Percentiles rank a stretch among this genome's conserved stretches.
Conservation (phyloP, 768 basidiomycete species). For the Podaxis sp. region DNA sequence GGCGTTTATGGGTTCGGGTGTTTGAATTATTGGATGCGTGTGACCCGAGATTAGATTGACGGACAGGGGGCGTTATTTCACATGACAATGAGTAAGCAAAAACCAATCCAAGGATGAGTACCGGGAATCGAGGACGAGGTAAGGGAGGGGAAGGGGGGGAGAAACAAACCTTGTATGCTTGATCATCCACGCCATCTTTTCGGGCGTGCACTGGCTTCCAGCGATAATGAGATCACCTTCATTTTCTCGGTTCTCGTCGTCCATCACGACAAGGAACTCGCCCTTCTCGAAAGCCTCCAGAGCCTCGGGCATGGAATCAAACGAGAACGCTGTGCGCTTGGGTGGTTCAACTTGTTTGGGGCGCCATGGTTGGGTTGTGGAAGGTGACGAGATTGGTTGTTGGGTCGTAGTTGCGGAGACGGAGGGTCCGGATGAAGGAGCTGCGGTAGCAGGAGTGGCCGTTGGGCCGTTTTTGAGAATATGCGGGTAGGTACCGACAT, state of each 20-base stretch:
- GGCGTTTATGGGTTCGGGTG: background rate
- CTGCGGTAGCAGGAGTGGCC: slow-evolving; percentile 15
- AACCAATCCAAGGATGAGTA: background rate
- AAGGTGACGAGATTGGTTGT: slow-evolving; percentile 4
- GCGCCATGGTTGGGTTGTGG: slow-evolving; percentile 28
- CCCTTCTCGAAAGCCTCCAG: slow-evolving; percentile 73
- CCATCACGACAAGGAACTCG: slow-evolving; percentile 96
- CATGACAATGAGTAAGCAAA: slow-evolving; percentile 5
- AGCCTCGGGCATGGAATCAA: slow-evolving; percentile 82
- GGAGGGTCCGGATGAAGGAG: slow-evolving; percentile 13
- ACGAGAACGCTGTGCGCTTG: slow-evolving; percentile 49
- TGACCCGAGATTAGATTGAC: background rate
- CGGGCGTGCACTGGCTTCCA: slow-evolving; percentile 79
- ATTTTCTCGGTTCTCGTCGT: slow-evolving; percentile 94
- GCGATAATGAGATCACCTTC: slow-evolving; percentile 96
- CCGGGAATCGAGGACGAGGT: background rate
- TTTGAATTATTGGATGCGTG: background rate
- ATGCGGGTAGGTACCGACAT: slow-evolving; percentile 5
- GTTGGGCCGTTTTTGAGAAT: slow-evolving; percentile 14
- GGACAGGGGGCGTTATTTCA: background rate
- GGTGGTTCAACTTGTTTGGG: slow-evolving; percentile 33
- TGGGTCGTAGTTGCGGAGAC: slow-evolving; percentile 19
- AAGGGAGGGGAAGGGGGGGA: slow-evolving; percentile 8
- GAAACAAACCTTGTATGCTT: slow-evolving; percentile 82
- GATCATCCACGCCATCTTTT: slow-evolving; percentile 99